Percentiles rank a stretch among this genome's conserved stretches.
These are phyloP conservation scores for Cyclanthera cordifolia DNA, from an alignment of 306 rosid genomes.

Conservation along the genomic window DNA sequence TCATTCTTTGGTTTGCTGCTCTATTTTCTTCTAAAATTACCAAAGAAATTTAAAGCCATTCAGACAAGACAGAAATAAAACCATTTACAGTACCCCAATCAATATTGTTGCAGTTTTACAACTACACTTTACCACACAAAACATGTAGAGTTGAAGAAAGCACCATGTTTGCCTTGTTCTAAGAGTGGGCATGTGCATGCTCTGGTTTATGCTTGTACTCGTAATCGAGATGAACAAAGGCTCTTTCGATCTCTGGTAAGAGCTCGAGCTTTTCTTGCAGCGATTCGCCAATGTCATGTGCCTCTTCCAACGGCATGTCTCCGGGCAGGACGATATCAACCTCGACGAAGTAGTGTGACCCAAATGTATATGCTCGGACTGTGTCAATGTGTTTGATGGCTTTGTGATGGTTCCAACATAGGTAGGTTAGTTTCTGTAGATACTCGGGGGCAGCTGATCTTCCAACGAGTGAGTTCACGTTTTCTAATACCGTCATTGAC, in stretches of 20 bases:
- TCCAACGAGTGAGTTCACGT: constrained; percentile 86
- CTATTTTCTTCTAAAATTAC: not conserved
- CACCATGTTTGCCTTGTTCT: constrained; percentile 10
- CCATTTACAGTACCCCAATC: not conserved
- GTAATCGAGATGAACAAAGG: constrained; percentile 90
- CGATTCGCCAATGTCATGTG: constrained; percentile 87
- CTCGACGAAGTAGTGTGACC: constrained; percentile 93
- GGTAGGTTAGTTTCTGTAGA: constrained; percentile 85
- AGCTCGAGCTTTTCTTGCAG: constrained; percentile 84
- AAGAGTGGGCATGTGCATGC: constrained; percentile 64
- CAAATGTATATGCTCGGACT: constrained; percentile 83
- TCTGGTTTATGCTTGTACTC: constrained; percentile 94
- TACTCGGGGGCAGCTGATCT: constrained; percentile 83
- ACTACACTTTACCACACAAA: constrained; percentile 3
- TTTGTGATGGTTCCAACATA: constrained; percentile 92
- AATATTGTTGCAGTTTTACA: not conserved
- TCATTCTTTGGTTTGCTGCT: not conserved
- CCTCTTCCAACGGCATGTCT: constrained; percentile 73
- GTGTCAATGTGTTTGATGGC: constrained; percentile 83
- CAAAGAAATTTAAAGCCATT: not conserved
- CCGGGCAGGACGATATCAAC: constrained; percentile 88
- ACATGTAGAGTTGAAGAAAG: constrained; percentile 2
- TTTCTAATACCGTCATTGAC: constrained; percentile 90
- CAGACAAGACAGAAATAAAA: not conserved
- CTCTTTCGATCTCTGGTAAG: constrained; percentile 83